Evolutionary conservation across 2,329 filamentous ascomycete genomes (phyloP), one percentile per base, ranked within the genome.

Genomic region (Diaporthe eres): DNA sequence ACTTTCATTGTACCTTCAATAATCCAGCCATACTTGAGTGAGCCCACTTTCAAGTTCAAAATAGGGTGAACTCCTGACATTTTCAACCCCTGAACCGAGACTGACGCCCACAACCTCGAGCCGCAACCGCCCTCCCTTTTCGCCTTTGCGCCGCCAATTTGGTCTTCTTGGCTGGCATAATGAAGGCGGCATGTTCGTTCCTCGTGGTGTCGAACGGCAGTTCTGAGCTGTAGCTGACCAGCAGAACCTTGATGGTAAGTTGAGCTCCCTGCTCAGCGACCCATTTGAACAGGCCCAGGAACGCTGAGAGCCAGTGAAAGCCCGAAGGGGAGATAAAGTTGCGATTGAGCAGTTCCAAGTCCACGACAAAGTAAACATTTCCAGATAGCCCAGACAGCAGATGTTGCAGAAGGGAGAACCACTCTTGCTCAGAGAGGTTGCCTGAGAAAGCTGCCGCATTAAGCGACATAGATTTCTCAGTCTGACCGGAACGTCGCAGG

Each of bases 391-490:
- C 34, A 7, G 34, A 70, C n/a, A 70, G n/a, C 13, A 55, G 34
- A 1, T 22, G 9, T 39, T 22, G n/a, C n/a, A 70, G n/a, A 0
- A 55, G 49, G 1, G 31, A 39, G 17, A 70, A 70, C 49, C 22
- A 70, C 13, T 70, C 65, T 3, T 42, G 8, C 10, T 55, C 49
- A 5, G 34, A 70, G 2, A 55, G 12, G 1, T 3, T 28, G 8
- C 65, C 65, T 3, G 34, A 28, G 10, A 55, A 55, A 4, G 49
- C 65, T 1, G 49, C 65, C 0, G 34, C 34, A 5, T 42, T 55
- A 3, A 55, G 34, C 17, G 65, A 55, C 49, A 70, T 70, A 1
- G 65, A 70, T 10, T 55, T 70, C 34, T 70, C 65, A 5, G 49
- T 70, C 65, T 70, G 49, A 6, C 47, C 49, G 4, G 15, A 1